Conservation (phyloP, 2,329 filamentous ascomycete species). For the Fusarium sp. region DNA sequence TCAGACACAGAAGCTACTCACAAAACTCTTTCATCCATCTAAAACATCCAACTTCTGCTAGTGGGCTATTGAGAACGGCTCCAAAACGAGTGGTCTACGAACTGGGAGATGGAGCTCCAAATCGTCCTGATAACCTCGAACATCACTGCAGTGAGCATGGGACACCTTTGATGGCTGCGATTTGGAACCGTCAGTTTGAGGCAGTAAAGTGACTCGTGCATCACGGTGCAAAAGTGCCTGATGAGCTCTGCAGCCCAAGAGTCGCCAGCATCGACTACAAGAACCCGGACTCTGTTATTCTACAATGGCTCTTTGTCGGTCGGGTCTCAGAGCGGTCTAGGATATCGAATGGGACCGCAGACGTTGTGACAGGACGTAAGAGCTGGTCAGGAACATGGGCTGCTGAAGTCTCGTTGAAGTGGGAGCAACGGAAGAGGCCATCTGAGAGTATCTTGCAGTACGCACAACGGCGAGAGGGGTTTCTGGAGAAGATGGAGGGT, state of each 20-base stretch:
- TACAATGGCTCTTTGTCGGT: background rate
- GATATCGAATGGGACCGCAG: background rate
- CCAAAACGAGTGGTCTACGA: too few relatives aligned
- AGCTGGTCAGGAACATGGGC: background rate
- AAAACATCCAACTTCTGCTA: background rate
- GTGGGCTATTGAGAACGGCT: too few relatives aligned
- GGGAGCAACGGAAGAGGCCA: background rate
- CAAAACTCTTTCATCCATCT: too few relatives aligned
- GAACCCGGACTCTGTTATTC: background rate
- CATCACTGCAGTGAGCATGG: conserved; percentile 5
- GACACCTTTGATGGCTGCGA: background rate
- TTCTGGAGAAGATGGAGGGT: background rate
- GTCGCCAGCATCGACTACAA: background rate
- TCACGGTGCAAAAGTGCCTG: background rate
- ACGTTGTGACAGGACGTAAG: background rate
- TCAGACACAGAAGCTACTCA: too few relatives aligned
- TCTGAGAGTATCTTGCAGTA: background rate
- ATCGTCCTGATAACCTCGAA: background rate
- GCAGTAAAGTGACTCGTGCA: conserved; percentile 1
- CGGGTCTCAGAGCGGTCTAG: background rate
- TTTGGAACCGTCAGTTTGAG: background rate
- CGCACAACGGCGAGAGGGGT: background rate
- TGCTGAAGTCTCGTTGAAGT: background rate
- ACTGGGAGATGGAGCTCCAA: too few relatives aligned
- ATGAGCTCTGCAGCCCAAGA: background rate